Percentiles rank a stretch among this genome's conserved stretches.
These are phyloP conservation scores for Fusarium redolens DNA, from an alignment of 2,329 filamentous ascomycete genomes.

Conservation along the genomic window DNA sequence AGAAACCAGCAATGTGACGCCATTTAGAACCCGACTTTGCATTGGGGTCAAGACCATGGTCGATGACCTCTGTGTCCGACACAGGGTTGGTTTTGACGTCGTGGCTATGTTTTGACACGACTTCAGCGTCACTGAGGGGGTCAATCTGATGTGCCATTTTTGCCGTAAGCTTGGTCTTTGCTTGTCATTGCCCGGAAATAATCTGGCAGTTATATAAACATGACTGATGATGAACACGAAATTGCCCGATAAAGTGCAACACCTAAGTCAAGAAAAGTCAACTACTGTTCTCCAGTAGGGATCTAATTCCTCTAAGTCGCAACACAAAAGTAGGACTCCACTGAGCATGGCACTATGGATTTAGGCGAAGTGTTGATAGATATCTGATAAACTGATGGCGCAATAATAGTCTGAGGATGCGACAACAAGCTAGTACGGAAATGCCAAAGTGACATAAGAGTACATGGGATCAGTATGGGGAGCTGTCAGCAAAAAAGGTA, in stretches of 20 bases:
- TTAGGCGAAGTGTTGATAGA: neutral
- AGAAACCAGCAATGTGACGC: neutral
- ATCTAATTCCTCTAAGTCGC: neutral
- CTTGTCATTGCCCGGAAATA: neutral
- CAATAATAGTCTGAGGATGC: neutral
- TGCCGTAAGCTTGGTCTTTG: neutral
- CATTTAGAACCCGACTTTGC: neutral
- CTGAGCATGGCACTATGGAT: neutral
- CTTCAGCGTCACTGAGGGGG: neutral
- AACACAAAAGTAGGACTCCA: neutral
- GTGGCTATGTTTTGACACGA: neutral
- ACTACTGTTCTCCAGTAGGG: neutral
- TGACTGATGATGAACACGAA: neutral
- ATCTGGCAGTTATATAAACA: neutral
- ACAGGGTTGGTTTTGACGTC: neutral
- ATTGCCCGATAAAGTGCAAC: neutral
- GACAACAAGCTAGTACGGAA: neutral
- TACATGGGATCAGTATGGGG: neutral
- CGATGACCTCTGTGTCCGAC: neutral
- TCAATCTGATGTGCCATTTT: neutral
- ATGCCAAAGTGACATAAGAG: neutral
- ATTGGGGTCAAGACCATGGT: neutral
- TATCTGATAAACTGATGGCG: neutral
- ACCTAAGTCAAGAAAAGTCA: neutral
- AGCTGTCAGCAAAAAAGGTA: neutral